phyloP scores from a whole-genome alignment of 108 stramenopile genomes.

The Cylindrotheca fusiformis region DNA sequence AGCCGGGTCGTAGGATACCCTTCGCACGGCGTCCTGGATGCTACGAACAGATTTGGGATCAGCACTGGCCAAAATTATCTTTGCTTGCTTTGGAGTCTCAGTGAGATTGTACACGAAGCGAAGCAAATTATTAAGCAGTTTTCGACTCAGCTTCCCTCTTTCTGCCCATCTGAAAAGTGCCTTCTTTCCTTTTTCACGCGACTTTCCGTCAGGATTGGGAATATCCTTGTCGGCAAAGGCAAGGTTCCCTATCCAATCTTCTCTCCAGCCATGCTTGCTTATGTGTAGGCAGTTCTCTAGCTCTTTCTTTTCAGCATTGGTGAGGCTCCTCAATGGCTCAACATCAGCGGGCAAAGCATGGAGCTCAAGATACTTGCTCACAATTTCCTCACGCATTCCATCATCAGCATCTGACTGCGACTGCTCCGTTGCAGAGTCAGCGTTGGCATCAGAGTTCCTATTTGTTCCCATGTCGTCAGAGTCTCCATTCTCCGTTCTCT shows the following conservation, averaged over 20 bases:
- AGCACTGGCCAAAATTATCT: conserved; percentile 54
- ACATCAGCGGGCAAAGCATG: conserved; percentile 8
- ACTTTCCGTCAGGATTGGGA: conserved; percentile 44
- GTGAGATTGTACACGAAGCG: conserved; percentile 62
- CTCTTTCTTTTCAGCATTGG: conserved; percentile 23
- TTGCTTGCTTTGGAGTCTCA: conserved; percentile 59
- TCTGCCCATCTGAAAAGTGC: conserved; percentile 40
- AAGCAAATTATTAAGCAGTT: conserved; percentile 47
- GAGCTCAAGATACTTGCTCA: conserved; percentile 8
- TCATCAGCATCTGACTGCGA: too few relatives aligned
- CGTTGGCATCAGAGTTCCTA: too few relatives aligned
- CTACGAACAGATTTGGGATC: conserved; percentile 9
- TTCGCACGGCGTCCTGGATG: conserved; percentile 40
- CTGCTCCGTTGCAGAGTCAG: too few relatives aligned
- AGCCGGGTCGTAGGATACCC: conserved; percentile 69
- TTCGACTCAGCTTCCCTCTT: conserved; percentile 38
- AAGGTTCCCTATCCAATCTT: conserved; percentile 81
- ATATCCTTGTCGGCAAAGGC: conserved; percentile 66
- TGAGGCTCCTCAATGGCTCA: not conserved
- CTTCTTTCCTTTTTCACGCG: conserved; percentile 27
- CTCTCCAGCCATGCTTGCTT: conserved; percentile 55
- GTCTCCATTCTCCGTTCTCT: too few relatives aligned
- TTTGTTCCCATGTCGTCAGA: too few relatives aligned
- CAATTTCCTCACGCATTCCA: not conserved
- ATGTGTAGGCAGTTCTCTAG: conserved; percentile 33